Evolutionary conservation across 2,329 filamentous ascomycete species (phyloP), one percentile per base, ranked within the genome.

Genomic region (Aschersonia sp.): DNA sequence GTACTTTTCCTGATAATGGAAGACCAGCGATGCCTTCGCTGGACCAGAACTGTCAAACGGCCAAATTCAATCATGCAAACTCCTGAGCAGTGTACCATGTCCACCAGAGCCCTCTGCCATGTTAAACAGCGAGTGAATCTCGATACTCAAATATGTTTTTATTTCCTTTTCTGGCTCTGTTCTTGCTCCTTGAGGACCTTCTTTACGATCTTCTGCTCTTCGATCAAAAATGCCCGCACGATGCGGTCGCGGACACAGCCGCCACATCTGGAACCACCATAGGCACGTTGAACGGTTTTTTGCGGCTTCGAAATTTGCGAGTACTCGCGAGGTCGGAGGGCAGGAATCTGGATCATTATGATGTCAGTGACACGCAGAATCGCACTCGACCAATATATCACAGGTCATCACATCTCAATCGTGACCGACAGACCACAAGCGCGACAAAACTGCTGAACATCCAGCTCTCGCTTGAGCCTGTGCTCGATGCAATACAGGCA

Each of bases 121-220:
- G 20, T 20, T 20, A 7, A 9, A 12, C 35, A 38, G n/a, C 9
- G 10, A 42, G 9, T 42, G 20, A 6, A 20, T 28, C 40, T 42
- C 10, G n/a, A 5, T 10, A 12, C 40, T 10, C 20, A n/a, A 28
- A n/a, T 6, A 28, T 20, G 9, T 6, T 6, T 5, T 3, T 85
- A 80, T 75, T 80, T 80, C 76, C 80, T 80, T 72, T 77, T 81
- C 63, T 75, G 70, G 65, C 73, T 68, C 65, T 71, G 85, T 78
- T 87, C 85, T 77, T 94, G 87, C 80, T 97, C 91, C 85, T 96
- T 96, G 70, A 97, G 82, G 65, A 98, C 92, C 87, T 98, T 98
- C 89, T 98, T 98, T 74, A 98, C 92, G 64, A 98, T 97, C 87
- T 98, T 98, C 81, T 98, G 92, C 83, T 98, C 92, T 80, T 98